Evolutionary conservation across 2,329 filamentous ascomycete genomes (phyloP).

Genomic region (Aspergillus tamarii): DNA sequence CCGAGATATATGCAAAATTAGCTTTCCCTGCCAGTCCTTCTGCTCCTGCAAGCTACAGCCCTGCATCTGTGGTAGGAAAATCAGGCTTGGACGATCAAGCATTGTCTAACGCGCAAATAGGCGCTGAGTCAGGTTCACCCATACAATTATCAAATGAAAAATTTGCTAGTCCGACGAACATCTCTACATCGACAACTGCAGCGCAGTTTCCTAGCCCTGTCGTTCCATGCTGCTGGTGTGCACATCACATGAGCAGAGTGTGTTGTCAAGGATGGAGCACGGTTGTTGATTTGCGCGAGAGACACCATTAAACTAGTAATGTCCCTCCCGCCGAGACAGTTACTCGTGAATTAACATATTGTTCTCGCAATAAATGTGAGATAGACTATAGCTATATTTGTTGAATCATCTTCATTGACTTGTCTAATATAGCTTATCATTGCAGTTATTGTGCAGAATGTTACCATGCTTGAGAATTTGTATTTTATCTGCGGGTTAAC

Average conservation of each 20-base stretch:
- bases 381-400: background rate
- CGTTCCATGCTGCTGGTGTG: slow-evolving; percentile 72
- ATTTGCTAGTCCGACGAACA: slow-evolving; percentile 11
- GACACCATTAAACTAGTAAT: slow-evolving; percentile 40
- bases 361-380: background rate
- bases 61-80: background rate
- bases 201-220: slow-evolving; percentile 26
- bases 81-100: background rate
- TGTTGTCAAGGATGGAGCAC: slow-evolving; percentile 73
- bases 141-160: background rate
- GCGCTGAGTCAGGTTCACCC: background rate
- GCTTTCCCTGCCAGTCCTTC: slow-evolving; percentile 28
- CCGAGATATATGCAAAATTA: slow-evolving; percentile 42
- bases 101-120: background rate
- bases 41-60: background rate
- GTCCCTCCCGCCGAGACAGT: too few species aligned
- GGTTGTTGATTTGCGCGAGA: slow-evolving; percentile 67
- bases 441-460: background rate
- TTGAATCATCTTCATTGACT: background rate
- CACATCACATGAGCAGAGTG: slow-evolving; percentile 68
- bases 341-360: too few species aligned
- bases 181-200: slow-evolving; percentile 1
- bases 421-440: background rate
- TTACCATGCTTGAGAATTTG: background rate
- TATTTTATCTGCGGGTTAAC: background rate